Percentiles rank a stretch among this genome's conserved stretches.
Conservation (phyloP, 2,329 filamentous ascomycete species). For the Cordyceps cateniannulata region DNA sequence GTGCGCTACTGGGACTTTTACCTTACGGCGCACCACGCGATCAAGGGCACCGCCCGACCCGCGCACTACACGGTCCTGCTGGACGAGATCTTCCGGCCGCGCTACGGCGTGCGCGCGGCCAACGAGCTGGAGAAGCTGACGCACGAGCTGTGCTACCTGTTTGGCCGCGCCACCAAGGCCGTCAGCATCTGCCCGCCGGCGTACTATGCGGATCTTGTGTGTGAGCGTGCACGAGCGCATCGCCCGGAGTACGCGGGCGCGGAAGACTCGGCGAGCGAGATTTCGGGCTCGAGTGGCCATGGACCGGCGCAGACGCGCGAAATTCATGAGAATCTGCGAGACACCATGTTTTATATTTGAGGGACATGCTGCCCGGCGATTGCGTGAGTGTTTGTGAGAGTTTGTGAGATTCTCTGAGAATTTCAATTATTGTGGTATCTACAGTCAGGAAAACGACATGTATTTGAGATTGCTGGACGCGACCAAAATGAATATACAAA, state of each 20-base stretch:
- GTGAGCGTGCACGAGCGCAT: conserved; percentile 69
- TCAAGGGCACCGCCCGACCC: conserved; percentile 77
- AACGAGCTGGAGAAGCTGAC: conserved; percentile 67
- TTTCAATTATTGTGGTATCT: background rate
- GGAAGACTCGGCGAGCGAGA: conserved; percentile 25
- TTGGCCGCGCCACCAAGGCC: conserved; percentile 79
- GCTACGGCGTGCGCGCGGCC: conserved; percentile 40
- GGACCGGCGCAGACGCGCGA: conserved; percentile 15
- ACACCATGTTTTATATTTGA: conserved; percentile 53
- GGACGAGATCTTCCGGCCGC: conserved; percentile 58
- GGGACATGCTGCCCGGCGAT: no score
- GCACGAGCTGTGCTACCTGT: conserved; percentile 76
- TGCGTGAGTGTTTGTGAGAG: no score
- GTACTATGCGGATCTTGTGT: conserved; percentile 85
- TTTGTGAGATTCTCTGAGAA: background rate
- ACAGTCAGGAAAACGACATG: background rate
- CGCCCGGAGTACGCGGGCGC: conserved; percentile 55
- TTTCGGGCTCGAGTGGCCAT: background rate
- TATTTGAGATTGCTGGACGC: background rate
- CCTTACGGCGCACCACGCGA: conserved; percentile 70
- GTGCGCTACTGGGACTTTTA: conserved; percentile 78
- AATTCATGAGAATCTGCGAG: conserved; percentile 35
- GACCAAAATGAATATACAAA: no score
- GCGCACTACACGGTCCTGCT: conserved; percentile 76
- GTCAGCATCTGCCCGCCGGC: conserved; percentile 83